Evolutionary conservation across 257 asterid genomes (phyloP).

Genomic region (Forsythia viridissima): DNA sequence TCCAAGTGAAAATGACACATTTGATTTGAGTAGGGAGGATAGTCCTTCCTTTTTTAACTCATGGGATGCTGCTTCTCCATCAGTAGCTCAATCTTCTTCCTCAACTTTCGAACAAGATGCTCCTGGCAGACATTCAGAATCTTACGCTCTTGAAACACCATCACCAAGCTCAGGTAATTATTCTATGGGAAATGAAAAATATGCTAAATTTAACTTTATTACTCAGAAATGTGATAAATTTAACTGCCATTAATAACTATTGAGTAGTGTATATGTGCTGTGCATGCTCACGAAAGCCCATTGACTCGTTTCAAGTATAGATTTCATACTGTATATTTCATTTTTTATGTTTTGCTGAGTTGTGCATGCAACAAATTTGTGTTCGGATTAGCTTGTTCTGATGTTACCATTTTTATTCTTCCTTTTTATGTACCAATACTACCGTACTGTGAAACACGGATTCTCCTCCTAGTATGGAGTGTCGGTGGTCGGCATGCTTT

Average conservation of each 20-base stretch:
- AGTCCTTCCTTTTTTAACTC: slow-evolving; percentile 65
- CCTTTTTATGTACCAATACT: not conserved
- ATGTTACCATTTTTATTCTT: not conserved
- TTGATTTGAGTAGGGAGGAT: slow-evolving; percentile 63
- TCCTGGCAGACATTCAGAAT: slow-evolving; percentile 45
- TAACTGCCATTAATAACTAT: not conserved
- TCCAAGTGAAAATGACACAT: slow-evolving; percentile 43
- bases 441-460: not conserved
- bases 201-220: not conserved
- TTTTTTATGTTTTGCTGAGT: not conserved
- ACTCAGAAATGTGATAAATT: not conserved
- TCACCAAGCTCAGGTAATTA: slow-evolving; percentile 84
- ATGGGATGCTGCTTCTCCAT: slow-evolving; percentile 70
- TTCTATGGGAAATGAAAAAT: not conserved
- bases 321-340: not conserved
- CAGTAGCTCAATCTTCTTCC: slow-evolving; percentile 73
- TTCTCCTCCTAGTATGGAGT: not conserved
- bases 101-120: slow-evolving; percentile 66
- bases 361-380: not conserved
- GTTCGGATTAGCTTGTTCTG: not conserved
- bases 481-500: not conserved
- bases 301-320: not conserved
- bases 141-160: slow-evolving; percentile 61
- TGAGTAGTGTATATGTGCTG: not conserved
- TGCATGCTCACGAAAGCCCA: not conserved